Percentiles rank a stretch among this genome's conserved stretches.
Conservation (phyloP, 2,329 filamentous ascomycete genomes). For the Ilyonectria mors-panacis region DNA sequence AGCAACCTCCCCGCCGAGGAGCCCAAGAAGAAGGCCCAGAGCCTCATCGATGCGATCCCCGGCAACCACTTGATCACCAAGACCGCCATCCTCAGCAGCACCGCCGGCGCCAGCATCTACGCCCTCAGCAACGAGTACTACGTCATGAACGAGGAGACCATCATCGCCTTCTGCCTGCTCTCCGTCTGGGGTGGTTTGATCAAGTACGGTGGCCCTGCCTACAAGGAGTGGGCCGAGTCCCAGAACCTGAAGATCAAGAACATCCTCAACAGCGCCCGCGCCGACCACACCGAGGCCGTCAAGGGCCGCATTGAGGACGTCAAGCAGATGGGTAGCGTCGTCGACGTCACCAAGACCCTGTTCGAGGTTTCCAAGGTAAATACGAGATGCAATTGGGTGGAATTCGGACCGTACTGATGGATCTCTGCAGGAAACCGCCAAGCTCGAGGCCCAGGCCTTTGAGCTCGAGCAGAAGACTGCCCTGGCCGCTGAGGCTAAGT, state of each 20-base stretch:
- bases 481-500: slow-evolving; percentile 92
- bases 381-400: slow-evolving; percentile 28
- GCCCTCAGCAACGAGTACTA: slow-evolving; percentile 99
- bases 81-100: slow-evolving; percentile 95
- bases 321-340: slow-evolving; percentile 92
- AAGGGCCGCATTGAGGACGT: slow-evolving; percentile 95
- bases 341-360: slow-evolving; percentile 96
- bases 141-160: slow-evolving; percentile 98
- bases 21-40: slow-evolving; percentile 97
- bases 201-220: slow-evolving; percentile 93
- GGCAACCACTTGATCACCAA: slow-evolving; percentile 95
- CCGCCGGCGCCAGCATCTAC: slow-evolving; percentile 90
- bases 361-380: slow-evolving; percentile 98
- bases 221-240: slow-evolving; percentile 90
- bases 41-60: slow-evolving; percentile 92
- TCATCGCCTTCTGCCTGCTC: slow-evolving; percentile 92
- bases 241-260: slow-evolving; percentile 94
- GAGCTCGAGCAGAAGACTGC: slow-evolving; percentile 98
- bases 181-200: slow-evolving; percentile 93
- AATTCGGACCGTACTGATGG: slow-evolving; percentile 40
- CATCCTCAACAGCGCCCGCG: slow-evolving; percentile 94
- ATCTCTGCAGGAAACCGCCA: slow-evolving; percentile 85
- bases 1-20: slow-evolving; percentile 88
- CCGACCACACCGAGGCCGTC: slow-evolving; percentile 95
- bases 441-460: slow-evolving; percentile 95